Base-by-base conservation (phyloP, 2,329 filamentous ascomycete genomes). In the Capronia coronata region DNA sequence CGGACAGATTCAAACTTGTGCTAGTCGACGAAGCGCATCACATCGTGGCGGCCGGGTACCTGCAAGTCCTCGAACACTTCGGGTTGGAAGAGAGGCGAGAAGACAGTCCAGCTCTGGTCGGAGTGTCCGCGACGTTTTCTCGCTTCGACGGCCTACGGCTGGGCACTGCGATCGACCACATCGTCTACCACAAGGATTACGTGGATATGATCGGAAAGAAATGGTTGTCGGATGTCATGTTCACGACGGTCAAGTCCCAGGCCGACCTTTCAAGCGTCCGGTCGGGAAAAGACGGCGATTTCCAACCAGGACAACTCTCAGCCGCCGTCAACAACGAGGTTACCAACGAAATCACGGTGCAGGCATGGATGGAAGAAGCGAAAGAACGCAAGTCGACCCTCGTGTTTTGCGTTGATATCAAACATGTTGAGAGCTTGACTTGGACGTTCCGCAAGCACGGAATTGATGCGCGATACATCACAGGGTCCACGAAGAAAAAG, bases 21-120 rank as follows among this genome's bases (percentile, higher is more conserved):
- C 76, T 98, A 2, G 91, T 98, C 2, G 93, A 98, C 58, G 93
- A 98, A 68, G 93, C 91, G 3, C 93, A 98, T 65, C 93, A 98
- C 67, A 94, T 97, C 46, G 90, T 96, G 38, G 86, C 93, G 0
- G 76, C 80, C 1, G 81, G 82, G 6, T 97, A 97, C 63, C 74
- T 94, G 54, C 76, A 78, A 35, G 77, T 82, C 0, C 72, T 98
- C 41, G 72, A 77, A n/a, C 81, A 97, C 66, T 94, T 98, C 65
- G 80, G 83, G 0, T 75, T 94, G 56, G 71, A 74, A 10, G 68
- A 79, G 47, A 61, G 69, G 43, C 73, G 70, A 56, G 58, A 67
- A 2, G 29, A 21, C 2, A 74, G 77, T 10, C 84, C 87, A 0
- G 78, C 81, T 14, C 72, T 98, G 11, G 84, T 98, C 10, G 93